Conservation (phyloP, 345 rosid species). For the Acer negundo region DNA sequence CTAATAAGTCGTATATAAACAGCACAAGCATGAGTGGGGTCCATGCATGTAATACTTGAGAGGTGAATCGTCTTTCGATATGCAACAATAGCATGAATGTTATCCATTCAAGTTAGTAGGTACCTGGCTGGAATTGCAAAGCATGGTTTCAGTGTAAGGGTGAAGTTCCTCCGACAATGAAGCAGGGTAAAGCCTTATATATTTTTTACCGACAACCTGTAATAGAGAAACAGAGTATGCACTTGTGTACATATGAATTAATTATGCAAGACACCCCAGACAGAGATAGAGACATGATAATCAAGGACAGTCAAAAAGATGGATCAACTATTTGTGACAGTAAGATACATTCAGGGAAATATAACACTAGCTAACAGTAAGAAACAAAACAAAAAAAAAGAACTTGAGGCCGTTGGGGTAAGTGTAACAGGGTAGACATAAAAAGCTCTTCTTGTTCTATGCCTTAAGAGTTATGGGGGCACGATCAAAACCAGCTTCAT, state of each 20-base stretch:
- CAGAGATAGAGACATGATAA: neutral
- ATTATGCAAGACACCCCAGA: neutral
- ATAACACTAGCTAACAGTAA: neutral
- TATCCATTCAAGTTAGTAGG: neutral
- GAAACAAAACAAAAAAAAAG: neutral
- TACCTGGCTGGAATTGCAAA: constrained; percentile 94
- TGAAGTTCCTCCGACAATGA: constrained; percentile 75
- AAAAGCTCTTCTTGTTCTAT: neutral
- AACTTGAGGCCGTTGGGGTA: neutral
- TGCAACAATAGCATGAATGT: neutral
- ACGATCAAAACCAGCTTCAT: neutral
- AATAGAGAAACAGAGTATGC: constrained; percentile 14
- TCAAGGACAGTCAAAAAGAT: neutral
- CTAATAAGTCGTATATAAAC: neutral
- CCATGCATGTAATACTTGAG: neutral
- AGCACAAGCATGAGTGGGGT: neutral
- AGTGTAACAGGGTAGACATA: neutral
- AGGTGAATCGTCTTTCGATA: neutral
- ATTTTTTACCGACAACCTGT: constrained; percentile 95
- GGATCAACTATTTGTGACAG: neutral
- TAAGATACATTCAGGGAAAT: neutral
- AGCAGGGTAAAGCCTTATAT: constrained; percentile 79
- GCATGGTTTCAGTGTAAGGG: constrained; percentile 86
- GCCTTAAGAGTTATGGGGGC: neutral
- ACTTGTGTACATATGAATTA: neutral